These are phyloP conservation scores for Cladophialophora carrionii DNA, from an alignment of 2,329 filamentous ascomycete species.

Conservation along the genomic window DNA sequence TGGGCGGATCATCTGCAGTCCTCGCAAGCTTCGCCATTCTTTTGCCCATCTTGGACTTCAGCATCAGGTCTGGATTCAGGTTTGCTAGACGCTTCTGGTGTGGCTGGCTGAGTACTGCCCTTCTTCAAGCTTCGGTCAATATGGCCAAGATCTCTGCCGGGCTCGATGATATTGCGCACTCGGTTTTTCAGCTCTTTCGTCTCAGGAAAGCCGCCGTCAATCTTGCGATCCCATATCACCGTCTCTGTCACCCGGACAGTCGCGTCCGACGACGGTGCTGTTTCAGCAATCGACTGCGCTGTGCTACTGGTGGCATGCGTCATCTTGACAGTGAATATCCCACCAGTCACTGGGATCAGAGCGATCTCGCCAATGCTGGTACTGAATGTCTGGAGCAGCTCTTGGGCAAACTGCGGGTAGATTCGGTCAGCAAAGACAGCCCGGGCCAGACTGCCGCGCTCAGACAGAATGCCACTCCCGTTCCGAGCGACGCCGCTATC, in stretches of 20 bases:
- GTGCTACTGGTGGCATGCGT: constrained; percentile 38
- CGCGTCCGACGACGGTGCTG: constrained; percentile 12
- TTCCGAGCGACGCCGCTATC: not conserved
- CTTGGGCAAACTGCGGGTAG: constrained; percentile 77
- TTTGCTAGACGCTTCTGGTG: constrained; percentile 10
- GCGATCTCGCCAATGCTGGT: constrained; percentile 83
- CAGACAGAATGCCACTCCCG: not conserved
- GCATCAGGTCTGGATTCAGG: constrained; percentile 5
- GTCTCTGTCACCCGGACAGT: constrained; percentile 47
- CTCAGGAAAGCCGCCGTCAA: constrained; percentile 88
- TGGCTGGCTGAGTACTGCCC: constrained; percentile 26
- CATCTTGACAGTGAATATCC: constrained; percentile 78
- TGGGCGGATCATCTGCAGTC: constrained; percentile 11
- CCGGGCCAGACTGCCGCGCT: not conserved
- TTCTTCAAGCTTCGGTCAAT: constrained; percentile 62
- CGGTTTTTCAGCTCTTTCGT: constrained; percentile 87
- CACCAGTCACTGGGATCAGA: constrained; percentile 81
- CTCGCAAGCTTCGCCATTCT: constrained; percentile 4
- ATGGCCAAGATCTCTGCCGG: constrained; percentile 77
- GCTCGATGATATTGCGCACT: constrained; percentile 80
- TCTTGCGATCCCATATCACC: constrained; percentile 84
- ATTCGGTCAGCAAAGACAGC: constrained; percentile 14
- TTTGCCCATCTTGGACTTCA: constrained; percentile 2
- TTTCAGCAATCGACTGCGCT: not conserved
- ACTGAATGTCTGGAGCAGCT: constrained; percentile 90